Evolutionary conservation across 83 land plant species (phyloP), one percentile per base, ranked within the genome.

Genomic region (Diphasiastrum complanatum): DNA sequence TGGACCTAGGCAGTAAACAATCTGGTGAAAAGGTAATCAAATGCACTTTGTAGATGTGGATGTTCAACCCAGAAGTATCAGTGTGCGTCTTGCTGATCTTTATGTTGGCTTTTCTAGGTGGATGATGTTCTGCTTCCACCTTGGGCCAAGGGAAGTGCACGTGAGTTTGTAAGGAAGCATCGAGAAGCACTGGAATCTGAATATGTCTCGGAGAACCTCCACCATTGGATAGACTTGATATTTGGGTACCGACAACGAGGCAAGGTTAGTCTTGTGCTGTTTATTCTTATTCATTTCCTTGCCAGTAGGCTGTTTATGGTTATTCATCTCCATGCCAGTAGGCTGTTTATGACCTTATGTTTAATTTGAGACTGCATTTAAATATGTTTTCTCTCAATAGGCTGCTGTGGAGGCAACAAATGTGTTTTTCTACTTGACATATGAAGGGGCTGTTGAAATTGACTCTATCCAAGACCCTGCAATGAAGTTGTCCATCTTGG

Each of bases 131-230:
- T 82, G 40, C 74, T 95, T 35, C 99, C 99, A 61, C 90, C 97
- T 12, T 95, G 99, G 99, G 99, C 99, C 12, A 95, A 95, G 67
- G 99, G 99, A 46, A 95, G 99, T 90, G 85, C 79, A 22, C 82
- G 99, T 40, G 99, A 95, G 68, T 95, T 95, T 68, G 82, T 95
- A 19, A 74, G 72, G 27, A 95, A 82, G 78, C 99, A 95, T 49
- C 81, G 99, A 33, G 99, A 95, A 68, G 99, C 99, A 18, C 63
- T 95, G 79, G 99, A 95, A 69, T 86, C 82, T 35, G 90, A 89
- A 61, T 95, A 78, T 67, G 97, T 95, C 34, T 95, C 99, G 35
- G 99, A 95, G 77, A 85, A 95, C 76, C 65, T 95, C 70, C 97
- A 95, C 66, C 93, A 95, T 63, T 95, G 99, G 99, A 95, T 95